phyloP scores from a whole-genome alignment of 2,329 filamentous ascomycete species.

The Fusarium sp. region DNA sequence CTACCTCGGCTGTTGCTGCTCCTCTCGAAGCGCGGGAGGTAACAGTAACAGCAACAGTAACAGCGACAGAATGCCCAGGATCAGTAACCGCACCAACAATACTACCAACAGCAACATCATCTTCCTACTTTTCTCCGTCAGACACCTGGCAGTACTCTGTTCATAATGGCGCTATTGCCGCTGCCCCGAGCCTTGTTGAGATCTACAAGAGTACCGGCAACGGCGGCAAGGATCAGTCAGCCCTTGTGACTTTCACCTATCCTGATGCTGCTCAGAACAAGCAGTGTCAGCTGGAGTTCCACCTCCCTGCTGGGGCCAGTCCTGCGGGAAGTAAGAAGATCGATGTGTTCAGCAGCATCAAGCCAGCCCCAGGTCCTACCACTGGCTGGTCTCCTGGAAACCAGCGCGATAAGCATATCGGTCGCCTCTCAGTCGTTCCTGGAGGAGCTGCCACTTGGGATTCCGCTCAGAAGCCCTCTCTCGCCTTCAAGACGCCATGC shows the following conservation, averaged over 20 bases:
- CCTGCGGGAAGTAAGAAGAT: constrained; percentile 7
- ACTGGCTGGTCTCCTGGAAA: not conserved
- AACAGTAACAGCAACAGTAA: no score
- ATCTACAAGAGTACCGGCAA: not conserved
- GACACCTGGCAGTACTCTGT: constrained; percentile 4
- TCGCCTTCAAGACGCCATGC: constrained; percentile 4
- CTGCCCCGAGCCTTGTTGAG: not conserved
- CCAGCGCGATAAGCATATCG: not conserved
- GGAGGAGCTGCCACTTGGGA: constrained; percentile 4
- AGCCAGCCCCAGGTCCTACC: not conserved
- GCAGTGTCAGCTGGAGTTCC: constrained; percentile 2
- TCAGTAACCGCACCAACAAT: no score
- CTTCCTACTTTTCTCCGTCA: not conserved
- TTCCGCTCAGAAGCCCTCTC: not conserved
- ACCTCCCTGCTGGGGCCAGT: not conserved
- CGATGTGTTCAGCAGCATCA: not conserved
- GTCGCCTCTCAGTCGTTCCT: not conserved
- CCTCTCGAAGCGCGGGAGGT: not conserved
- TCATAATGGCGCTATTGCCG: not conserved
- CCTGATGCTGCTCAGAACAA: not conserved
- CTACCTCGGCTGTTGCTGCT: not conserved
- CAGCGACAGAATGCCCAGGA: no score
- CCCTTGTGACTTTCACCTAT: constrained; percentile 8
- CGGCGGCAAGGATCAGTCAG: constrained; percentile 1
- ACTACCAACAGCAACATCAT: not conserved